Conservation (phyloP, 2,329 filamentous ascomycete species). For the Domatiomyces globalis region DNA sequence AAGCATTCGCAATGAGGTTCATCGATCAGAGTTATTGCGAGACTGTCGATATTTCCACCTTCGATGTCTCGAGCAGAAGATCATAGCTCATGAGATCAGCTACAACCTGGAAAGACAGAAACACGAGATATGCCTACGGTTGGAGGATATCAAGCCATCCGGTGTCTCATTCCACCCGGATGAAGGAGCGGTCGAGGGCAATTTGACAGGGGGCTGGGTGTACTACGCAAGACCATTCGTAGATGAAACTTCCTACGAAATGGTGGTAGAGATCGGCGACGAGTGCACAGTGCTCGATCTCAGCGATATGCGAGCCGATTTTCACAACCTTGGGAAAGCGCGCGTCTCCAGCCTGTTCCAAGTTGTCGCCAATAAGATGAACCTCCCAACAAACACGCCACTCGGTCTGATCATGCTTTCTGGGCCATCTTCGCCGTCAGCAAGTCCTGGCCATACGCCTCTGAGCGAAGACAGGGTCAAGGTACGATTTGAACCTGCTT, state of each 20-base stretch:
- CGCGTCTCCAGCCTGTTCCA: slow-evolving; percentile 61
- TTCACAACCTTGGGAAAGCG: slow-evolving; percentile 55
- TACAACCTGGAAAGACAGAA: slow-evolving; percentile 57
- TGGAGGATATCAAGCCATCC: slow-evolving; percentile 81
- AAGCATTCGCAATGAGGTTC: slow-evolving; percentile 58
- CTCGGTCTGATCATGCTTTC: slow-evolving; percentile 51
- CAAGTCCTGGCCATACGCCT: slow-evolving; percentile 54
- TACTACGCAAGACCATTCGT: slow-evolving; percentile 74
- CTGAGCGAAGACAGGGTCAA: slow-evolving; percentile 57
- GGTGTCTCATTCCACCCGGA: slow-evolving; percentile 56
- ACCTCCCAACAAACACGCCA: slow-evolving; percentile 45
- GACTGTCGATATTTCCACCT: slow-evolving; percentile 91
- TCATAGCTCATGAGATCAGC: slow-evolving; percentile 62
- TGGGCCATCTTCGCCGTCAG: slow-evolving; percentile 45
- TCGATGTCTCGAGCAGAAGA: slow-evolving; percentile 73
- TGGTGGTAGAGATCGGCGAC: slow-evolving; percentile 62
- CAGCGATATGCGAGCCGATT: slow-evolving; percentile 47
- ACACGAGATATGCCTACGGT: slow-evolving; percentile 61
- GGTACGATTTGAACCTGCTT: slow-evolving; percentile 43
- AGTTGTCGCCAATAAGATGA: slow-evolving; percentile 68
- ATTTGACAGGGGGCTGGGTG: slow-evolving; percentile 41
- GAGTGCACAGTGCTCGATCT: slow-evolving; percentile 49
- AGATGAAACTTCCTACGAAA: slow-evolving; percentile 57
- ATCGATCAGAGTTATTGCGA: slow-evolving; percentile 61
- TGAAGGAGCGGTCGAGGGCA: slow-evolving; percentile 4